A percentile compares a stretch with the other conserved stretches of the same genome.
Conservation (phyloP, 192 early-diverging fungal species). For the Chytriomyces hyalinus region DNA sequence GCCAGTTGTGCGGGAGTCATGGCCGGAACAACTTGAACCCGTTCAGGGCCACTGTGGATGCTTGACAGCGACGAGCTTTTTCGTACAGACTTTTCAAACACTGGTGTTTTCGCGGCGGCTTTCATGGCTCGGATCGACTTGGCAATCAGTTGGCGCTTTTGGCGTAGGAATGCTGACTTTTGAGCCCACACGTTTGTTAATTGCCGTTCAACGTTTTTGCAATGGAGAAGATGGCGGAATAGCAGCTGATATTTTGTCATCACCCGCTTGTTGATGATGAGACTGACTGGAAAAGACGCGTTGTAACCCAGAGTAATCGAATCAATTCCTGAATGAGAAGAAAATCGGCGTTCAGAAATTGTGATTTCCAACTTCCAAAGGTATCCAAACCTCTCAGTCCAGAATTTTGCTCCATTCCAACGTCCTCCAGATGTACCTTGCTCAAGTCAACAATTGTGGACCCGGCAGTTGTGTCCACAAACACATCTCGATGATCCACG, state of each 20-base stretch:
- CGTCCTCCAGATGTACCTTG: background rate
- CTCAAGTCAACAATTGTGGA: constrained; percentile 12
- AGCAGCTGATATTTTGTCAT: constrained; percentile 90
- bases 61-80: background rate
- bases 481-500: constrained; percentile 45
- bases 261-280: constrained; percentile 83
- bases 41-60: background rate
- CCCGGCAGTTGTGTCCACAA: constrained; percentile 2
- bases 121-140: background rate
- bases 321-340: constrained; percentile 66
- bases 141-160: background rate
- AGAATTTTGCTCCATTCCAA: background rate
- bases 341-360: background rate
- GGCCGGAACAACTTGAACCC: background rate
- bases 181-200: constrained; percentile 79
- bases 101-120: background rate
- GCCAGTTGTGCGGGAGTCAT: background rate
- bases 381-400: background rate
- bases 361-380: background rate
- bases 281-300: constrained; percentile 86
- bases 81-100: background rate
- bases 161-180: constrained; percentile 54
- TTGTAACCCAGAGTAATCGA: constrained; percentile 81
- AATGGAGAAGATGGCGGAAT: constrained; percentile 85
- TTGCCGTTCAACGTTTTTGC: constrained; percentile 87